phyloP scores from a whole-genome alignment of 2,329 filamentous ascomycete genomes.

The Hypoxylon sp. region DNA sequence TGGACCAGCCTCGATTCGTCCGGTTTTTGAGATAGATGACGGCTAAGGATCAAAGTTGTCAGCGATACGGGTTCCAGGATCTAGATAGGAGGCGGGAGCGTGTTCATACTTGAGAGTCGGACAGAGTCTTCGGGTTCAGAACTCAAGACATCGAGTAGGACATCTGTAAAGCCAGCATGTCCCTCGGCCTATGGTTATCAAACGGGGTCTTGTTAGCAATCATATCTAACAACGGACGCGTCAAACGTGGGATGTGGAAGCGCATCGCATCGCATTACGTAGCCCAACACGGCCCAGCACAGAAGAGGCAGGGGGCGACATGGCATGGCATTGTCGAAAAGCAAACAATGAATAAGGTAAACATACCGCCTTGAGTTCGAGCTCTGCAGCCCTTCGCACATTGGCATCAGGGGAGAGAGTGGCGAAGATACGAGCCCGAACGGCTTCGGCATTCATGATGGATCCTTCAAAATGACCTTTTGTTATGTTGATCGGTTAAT shows the following conservation, averaged over 20 bases:
- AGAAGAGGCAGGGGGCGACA: slow-evolving; percentile 16
- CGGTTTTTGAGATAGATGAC: slow-evolving; percentile 99
- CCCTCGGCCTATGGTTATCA: slow-evolving; percentile 80
- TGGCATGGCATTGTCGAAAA: slow-evolving; percentile 30
- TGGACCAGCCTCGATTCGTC: slow-evolving; percentile 91
- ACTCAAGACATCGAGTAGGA: slow-evolving; percentile 90
- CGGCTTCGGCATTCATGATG: slow-evolving; percentile 80
- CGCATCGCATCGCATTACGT: slow-evolving; percentile 45
- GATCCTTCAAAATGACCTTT: slow-evolving; percentile 13
- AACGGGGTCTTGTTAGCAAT: slow-evolving; percentile 40
- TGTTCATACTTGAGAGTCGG: slow-evolving; percentile 92
- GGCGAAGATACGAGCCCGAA: slow-evolving; percentile 82
- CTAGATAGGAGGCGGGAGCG: slow-evolving; percentile 51
- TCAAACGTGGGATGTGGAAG: slow-evolving; percentile 28
- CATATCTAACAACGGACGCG: slow-evolving; percentile 27
- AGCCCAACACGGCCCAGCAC: slow-evolving; percentile 22
- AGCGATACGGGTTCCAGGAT: slow-evolving; percentile 32
- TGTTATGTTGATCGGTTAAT: slow-evolving; percentile 17
- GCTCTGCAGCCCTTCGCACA: slow-evolving; percentile 81
- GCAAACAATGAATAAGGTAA: slow-evolving; percentile 31
- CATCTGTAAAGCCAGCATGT: slow-evolving; percentile 89
- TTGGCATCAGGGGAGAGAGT: slow-evolving; percentile 83
- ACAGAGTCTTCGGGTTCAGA: slow-evolving; percentile 87
- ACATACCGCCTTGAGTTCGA: slow-evolving; percentile 85
- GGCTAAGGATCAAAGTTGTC: slow-evolving; percentile 67